Evolutionary conservation across 2,329 filamentous ascomycete species (phyloP), one percentile per base, ranked within the genome.

Genomic region (Trichoderma breve): DNA sequence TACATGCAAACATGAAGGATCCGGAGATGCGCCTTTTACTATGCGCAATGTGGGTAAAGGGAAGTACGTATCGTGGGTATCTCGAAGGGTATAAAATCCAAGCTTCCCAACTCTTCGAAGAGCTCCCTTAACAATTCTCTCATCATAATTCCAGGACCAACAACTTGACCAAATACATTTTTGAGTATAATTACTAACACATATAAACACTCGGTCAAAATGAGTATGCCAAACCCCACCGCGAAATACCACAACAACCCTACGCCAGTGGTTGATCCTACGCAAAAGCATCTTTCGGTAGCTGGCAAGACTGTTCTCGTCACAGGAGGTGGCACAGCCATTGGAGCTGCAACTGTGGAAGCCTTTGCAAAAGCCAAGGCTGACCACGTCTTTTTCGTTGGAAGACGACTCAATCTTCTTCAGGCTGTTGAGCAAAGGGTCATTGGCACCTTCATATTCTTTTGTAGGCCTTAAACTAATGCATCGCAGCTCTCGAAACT

Each of bases 331-430:
- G 65, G 53, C 8, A 60, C 65, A 3, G 53, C 53, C 1, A 68
- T 68, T 43, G 65, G 65, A 18, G 12, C 34, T 24, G 65, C 65
- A 18, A 68, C 53, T 18, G 65, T 68, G 11, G 65, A 68, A 21
- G 53, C 65, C 14, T 68, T 68, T 32, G 65, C 53, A 30, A 68
- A 68, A 12, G 65, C 65, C n/a, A 47, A 34, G 21, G 65, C 65
- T 3, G 65, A 68, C 9, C 65, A 68, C 26, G 6, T 68, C 24
- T 68, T 68, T 6, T 24, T 68, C 2, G 9, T 60, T 47, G 65
- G 53, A 47, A 68, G 65, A 47, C 55, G 65, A 28, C 34, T 60
- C 3, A 30, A 60, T 2, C 65, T 68, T 32, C 65, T 68, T 14
- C 18, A 14, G 5, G 36, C 18, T 3, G 24, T 68, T 7, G 65